Conservation (phyloP, 2,329 filamentous ascomycete genomes). For the Colletotrichum tanaceti region DNA sequence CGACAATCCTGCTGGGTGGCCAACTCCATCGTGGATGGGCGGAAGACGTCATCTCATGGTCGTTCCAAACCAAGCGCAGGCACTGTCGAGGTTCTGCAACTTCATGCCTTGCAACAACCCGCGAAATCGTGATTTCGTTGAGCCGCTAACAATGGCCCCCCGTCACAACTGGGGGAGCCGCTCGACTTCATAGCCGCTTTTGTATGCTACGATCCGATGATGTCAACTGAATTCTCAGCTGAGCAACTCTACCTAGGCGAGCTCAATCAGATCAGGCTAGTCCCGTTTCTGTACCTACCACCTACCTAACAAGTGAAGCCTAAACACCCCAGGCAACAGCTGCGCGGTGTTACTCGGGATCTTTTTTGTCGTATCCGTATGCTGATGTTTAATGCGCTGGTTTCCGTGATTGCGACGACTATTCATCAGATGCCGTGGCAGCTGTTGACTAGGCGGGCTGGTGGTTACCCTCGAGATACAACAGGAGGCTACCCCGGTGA, state of each 20-base stretch:
- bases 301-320: background rate
- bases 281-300: constrained; percentile 7
- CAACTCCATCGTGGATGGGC: constrained; percentile 1
- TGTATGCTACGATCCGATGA: constrained; percentile 4
- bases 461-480: background rate
- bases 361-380: background rate
- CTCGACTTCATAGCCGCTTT: background rate
- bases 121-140: too few relatives aligned
- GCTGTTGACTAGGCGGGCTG: background rate
- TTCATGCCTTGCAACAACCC: background rate
- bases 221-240: constrained; percentile 1
- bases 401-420: background rate
- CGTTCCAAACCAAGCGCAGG: background rate
- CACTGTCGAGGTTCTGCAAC: background rate
- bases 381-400: background rate
- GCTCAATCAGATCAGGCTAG: constrained; percentile 1
- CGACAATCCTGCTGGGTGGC: constrained; percentile 10
- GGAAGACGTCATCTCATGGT: constrained; percentile 15
- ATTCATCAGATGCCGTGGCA: background rate
- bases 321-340: background rate
- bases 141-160: background rate
- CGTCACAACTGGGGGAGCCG: background rate
- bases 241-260: background rate
- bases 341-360: background rate
- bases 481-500: background rate